Conservation (phyloP, 2,329 filamentous ascomycete genomes). For the Phoma sp. region DNA sequence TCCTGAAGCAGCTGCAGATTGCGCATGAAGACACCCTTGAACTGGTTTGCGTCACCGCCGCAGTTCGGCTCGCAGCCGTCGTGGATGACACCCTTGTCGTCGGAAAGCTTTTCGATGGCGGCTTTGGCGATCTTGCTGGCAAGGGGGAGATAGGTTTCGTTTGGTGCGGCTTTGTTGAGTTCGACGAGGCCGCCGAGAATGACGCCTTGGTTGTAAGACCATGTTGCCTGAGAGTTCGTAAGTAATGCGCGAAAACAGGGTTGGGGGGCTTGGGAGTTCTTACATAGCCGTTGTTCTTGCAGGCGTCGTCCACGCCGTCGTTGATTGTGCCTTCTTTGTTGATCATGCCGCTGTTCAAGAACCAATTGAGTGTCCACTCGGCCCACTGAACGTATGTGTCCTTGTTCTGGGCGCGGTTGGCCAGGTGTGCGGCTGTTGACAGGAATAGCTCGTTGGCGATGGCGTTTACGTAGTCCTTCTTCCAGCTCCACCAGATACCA, state of each 20-base stretch:
- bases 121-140: slow-evolving; percentile 50
- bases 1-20: slow-evolving; percentile 66
- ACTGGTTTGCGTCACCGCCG: slow-evolving; percentile 61
- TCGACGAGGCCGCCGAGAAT: slow-evolving; percentile 65
- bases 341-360: slow-evolving; percentile 55
- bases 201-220: slow-evolving; percentile 67
- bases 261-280: neutral
- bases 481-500: slow-evolving; percentile 58
- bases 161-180: slow-evolving; percentile 52
- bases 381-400: slow-evolving; percentile 55
- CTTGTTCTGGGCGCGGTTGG: slow-evolving; percentile 54
- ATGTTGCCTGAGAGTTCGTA: slow-evolving; percentile 40
- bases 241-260: neutral
- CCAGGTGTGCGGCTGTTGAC: slow-evolving; percentile 60
- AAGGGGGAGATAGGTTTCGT: slow-evolving; percentile 40
- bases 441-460: slow-evolving; percentile 65
- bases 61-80: slow-evolving; percentile 50
- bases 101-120: slow-evolving; percentile 45
- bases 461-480: slow-evolving; percentile 56
- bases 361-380: slow-evolving; percentile 58
- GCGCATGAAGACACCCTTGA: slow-evolving; percentile 74
- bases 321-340: slow-evolving; percentile 58
- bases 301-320: slow-evolving; percentile 59
- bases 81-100: slow-evolving; percentile 48
- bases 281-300: slow-evolving; percentile 57